A percentile compares a stretch with the other conserved stretches of the same genome.
Evolutionary conservation across 768 basidiomycete genomes (phyloP).

Genomic region (Asterophora lycoperdoides): DNA sequence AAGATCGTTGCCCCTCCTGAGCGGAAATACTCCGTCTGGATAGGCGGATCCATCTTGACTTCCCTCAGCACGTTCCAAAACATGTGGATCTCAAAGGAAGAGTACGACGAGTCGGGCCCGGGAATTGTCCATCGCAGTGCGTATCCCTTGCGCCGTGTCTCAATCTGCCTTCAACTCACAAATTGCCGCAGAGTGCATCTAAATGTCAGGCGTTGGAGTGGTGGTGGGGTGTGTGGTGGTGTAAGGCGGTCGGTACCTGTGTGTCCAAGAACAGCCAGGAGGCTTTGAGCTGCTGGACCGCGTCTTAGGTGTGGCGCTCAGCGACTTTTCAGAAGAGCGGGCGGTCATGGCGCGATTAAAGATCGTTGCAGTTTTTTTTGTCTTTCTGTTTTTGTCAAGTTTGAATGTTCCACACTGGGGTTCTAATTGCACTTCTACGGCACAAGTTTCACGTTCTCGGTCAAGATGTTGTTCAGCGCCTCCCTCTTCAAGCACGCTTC

Average conservation of each 20-base stretch:
- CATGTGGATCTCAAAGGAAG: conserved; percentile 90
- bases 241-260: no score
- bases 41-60: conserved; percentile 81
- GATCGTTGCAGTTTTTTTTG: no score
- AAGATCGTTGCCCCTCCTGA: conserved; percentile 94
- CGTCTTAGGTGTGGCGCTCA: not conserved
- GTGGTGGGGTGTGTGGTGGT: not conserved
- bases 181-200: conserved; percentile 25
- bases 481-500: conserved; percentile 66
- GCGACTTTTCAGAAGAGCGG: no score
- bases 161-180: not conserved
- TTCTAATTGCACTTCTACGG: no score
- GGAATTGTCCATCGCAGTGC: conserved; percentile 76
- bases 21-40: conserved; percentile 96
- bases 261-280: no score
- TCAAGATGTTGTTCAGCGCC: conserved; percentile 55
- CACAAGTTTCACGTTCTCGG: conserved; percentile 34
- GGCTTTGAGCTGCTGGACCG: no score
- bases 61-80: conserved; percentile 96
- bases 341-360: no score
- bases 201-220: conserved; percentile 9
- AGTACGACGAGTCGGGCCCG: conserved; percentile 85
- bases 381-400: no score
- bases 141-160: conserved; percentile 20
- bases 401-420: no score